These are phyloP conservation scores for Xylaria sp. DNA, from an alignment of 495 filamentous ascomycete genomes.

Conservation along the genomic window DNA sequence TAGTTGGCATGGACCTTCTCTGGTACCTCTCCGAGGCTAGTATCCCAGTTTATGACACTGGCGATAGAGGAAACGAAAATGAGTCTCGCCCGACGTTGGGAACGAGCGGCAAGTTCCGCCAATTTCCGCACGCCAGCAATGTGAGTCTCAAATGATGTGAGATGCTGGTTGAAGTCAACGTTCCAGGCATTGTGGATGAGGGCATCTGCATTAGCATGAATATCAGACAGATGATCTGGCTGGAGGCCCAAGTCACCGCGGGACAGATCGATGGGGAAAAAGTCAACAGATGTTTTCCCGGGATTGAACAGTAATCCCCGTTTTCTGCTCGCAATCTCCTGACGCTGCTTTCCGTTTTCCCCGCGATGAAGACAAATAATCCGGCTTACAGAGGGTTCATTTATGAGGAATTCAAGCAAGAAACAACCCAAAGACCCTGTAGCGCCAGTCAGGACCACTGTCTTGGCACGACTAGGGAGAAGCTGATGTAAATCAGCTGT, in stretches of 20 bases:
- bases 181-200: slow-evolving; percentile 1
- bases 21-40: neutral
- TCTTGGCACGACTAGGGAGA: neutral
- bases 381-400: neutral
- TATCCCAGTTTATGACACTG: neutral
- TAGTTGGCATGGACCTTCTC: neutral
- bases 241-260: neutral
- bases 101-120: slow-evolving; percentile 1
- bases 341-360: neutral
- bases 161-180: slow-evolving; percentile 1
- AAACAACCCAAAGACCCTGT: neutral
- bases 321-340: neutral
- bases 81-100: slow-evolving; percentile 3
- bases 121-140: neutral
- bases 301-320: neutral
- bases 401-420: neutral
- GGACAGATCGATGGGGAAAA: slow-evolving; percentile 1
- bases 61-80: slow-evolving; percentile 3
- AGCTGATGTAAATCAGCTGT: neutral
- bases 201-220: neutral
- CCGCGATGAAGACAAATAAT: slow-evolving; percentile 3
- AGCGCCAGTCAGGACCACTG: neutral
- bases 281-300: neutral
- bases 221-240: neutral
- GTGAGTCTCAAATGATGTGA: slow-evolving; percentile 11